Percentiles rank a stretch among this genome's conserved stretches.
These are phyloP conservation scores for Eremochloa ophiuroides DNA, from an alignment of 176 grass and related monocot species.

Conservation along the genomic window DNA sequence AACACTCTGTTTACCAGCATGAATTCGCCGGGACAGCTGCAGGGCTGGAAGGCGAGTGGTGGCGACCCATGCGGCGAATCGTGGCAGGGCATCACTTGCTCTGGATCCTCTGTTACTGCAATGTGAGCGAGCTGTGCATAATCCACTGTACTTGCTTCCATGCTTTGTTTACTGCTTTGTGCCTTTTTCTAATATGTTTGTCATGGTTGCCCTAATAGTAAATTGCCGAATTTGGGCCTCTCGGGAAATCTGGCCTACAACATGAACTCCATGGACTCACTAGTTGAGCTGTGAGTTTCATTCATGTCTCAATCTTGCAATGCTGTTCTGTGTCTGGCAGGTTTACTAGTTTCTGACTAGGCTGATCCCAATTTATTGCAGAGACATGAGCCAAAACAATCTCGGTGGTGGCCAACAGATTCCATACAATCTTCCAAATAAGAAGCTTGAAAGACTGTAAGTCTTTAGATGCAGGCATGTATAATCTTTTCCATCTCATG, in stretches of 20 bases:
- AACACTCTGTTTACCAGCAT: slow-evolving; percentile 79
- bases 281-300: slow-evolving; percentile 77
- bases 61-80: slow-evolving; percentile 75
- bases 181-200: background rate
- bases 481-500: background rate
- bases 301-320: slow-evolving; percentile 1
- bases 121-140: slow-evolving; percentile 60
- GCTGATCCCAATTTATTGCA: slow-evolving; percentile 40
- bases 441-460: slow-evolving; percentile 77
- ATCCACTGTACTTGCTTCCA: background rate
- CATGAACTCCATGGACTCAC: slow-evolving; percentile 63
- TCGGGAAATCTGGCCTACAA: slow-evolving; percentile 63
- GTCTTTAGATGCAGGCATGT: slow-evolving; percentile 9
- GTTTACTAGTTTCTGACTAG: slow-evolving; percentile 8
- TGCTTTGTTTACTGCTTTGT: background rate
- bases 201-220: slow-evolving; percentile 47
- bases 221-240: slow-evolving; percentile 70
- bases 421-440: slow-evolving; percentile 87
- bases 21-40: slow-evolving; percentile 74
- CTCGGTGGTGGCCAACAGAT: slow-evolving; percentile 66
- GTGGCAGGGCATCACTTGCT: slow-evolving; percentile 79
- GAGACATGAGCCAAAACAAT: slow-evolving; percentile 88
- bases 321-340: slow-evolving; percentile 3
- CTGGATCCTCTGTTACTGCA: slow-evolving; percentile 61
- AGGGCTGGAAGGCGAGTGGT: slow-evolving; percentile 61